These are phyloP conservation scores for Alternaria infectoria DNA, from an alignment of 2,329 filamentous ascomycete genomes.

Conservation along the genomic window DNA sequence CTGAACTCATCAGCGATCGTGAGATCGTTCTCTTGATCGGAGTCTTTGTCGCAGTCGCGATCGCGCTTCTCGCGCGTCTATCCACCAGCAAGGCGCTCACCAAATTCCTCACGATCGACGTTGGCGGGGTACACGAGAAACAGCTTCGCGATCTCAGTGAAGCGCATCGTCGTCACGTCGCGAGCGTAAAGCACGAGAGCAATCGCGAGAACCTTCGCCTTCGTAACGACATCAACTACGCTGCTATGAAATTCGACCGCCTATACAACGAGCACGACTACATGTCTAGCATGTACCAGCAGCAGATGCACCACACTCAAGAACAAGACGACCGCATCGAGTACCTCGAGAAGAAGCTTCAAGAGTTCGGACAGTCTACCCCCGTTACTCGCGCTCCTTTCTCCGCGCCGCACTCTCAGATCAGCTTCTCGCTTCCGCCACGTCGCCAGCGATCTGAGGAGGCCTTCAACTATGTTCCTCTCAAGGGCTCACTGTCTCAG, in stretches of 20 bases:
- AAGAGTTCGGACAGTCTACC: slow-evolving; percentile 21
- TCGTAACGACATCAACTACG: slow-evolving; percentile 1
- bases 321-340: slow-evolving; percentile 38
- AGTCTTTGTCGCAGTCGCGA: slow-evolving; percentile 5
- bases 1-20: slow-evolving; percentile 9
- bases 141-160: slow-evolving; percentile 13
- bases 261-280: slow-evolving; percentile 20
- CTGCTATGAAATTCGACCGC: slow-evolving; percentile 11
- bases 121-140: slow-evolving; percentile 5
- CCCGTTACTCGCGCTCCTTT: slow-evolving; percentile 4
- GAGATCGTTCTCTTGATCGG: slow-evolving; percentile 14
- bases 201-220: slow-evolving; percentile 7
- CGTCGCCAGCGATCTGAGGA: slow-evolving; percentile 5
- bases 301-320: slow-evolving; percentile 18
- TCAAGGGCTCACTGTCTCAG: slow-evolving; percentile 5
- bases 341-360: slow-evolving; percentile 37
- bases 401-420: slow-evolving; percentile 21
- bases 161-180: slow-evolving; percentile 11
- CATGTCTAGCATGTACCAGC: slow-evolving; percentile 18
- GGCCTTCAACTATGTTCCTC: not conserved
- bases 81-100: not conserved
- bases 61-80: not conserved
- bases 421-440: slow-evolving; percentile 15
- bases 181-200: slow-evolving; percentile 8
- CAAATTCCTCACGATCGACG: slow-evolving; percentile 4